Base-by-base conservation (phyloP, 2,329 filamentous ascomycete species). In the Eurotiales sp. region DNA sequence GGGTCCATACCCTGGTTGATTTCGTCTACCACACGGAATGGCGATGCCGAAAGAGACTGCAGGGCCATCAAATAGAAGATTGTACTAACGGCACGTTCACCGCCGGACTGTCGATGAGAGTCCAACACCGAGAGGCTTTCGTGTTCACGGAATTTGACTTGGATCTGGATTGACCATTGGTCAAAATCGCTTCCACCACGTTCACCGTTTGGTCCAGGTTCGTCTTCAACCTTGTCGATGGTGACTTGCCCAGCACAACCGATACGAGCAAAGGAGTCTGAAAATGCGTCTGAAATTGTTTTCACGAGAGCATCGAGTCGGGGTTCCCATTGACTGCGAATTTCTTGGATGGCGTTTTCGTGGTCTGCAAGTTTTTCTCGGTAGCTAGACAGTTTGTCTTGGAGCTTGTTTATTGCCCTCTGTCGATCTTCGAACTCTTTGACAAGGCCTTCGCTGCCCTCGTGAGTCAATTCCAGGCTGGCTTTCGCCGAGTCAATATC, bases 1-100 rank as follows among this genome's bases (percentile, higher is more conserved):
- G 92, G 93, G 69, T 99, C 93, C 93, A 99, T 99, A 59, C 93
- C 93, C 73, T 99, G 93, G 66, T 99, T 99, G 78, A 99, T 99
- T 74, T 99, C 93, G 71, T 99, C 93, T 53, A 99, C 93, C 45
- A 99, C 92, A 47, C 93, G 90, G 81, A 99, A 99, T 1, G 93
- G 93, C 3, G 91, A 90, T 62, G 90, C 87, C 14, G 93, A 92
- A 62, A 99, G 85, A 45, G 88, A 88, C 69, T 99, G 93, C 22
- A 99, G 81, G 4, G 93, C 90, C 91, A 99, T 97, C 51, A 99
- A 88, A 73, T 95, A 99, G 79, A 97, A 99, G 65, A 97, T 95
- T 12, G 93, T 99, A 19, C 90, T 95, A 19, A 99, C 92, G 21
- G 93, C 90, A 54, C 93, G 87, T 74, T 99, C 93, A 57, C 93